Base-by-base conservation (phyloP, 352 stramenopile genomes). In the Globisporangium lucens region DNA sequence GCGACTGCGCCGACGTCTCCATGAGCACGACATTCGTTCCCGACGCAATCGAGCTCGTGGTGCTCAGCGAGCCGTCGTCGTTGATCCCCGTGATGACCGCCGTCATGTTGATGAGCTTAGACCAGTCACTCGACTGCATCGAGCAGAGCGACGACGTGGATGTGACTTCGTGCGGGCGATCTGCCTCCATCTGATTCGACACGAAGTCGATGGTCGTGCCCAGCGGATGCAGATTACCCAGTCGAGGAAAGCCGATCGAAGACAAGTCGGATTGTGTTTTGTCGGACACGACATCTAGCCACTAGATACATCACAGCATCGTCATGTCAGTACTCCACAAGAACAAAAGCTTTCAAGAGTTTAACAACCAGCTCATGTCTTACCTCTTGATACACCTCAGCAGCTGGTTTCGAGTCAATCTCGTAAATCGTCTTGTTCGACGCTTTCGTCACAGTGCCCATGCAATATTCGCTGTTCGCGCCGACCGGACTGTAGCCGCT, bases 11-110 rank as follows among this genome's bases (percentile, higher is more conserved):
- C 1, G 85, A 94, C 59, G 87, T 93, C 64, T 96, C 83, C 88
- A 96, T 96, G n/a, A 96, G 74, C 55, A 94, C 86, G 20, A 96
- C 82, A 29, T 90, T 91, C 4, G 86, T 92, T 9, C 88, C 88
- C 3, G 81, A 82, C 8, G 79, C 77, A 24, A 96, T 80, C 1
- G 85, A 89, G 67, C 85, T 94, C 7, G 85, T 96, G 15, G 86
- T 93, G 60, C 78, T 90, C n/a, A 96, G 61, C 33, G 88, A 93
- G 0, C 86, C 86, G 56, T 92, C 85, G 15, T 90, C 85, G 33
- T 96, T 93, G 53, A 96, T 91, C 1, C 82, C 83, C 17, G 84
- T 94, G 67, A 96, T 94, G 57, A 94, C 88, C 3, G 86, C 83
- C 3, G 86, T 96, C 78, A 89, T 89, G 66, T 93, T 94, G 65